Conservation (phyloP, 495 filamentous ascomycete genomes). For the Penicillium flavigenum region DNA sequence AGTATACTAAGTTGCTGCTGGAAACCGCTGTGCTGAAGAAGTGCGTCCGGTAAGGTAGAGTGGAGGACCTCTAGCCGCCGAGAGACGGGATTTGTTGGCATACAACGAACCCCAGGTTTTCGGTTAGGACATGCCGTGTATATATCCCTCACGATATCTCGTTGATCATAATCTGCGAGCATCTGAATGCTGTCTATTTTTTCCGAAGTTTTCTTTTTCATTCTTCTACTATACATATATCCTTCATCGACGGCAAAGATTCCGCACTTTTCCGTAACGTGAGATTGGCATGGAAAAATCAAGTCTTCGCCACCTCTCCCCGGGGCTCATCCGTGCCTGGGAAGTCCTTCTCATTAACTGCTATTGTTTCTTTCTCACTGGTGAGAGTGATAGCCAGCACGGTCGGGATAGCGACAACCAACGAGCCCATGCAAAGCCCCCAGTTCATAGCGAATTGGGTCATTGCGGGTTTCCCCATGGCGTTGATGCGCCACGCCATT, state of each 20-base stretch:
- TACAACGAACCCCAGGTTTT: background rate
- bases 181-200: background rate
- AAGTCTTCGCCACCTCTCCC: conserved; percentile 8
- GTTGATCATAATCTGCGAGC: conserved; percentile 13
- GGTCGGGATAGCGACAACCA: conserved; percentile 69
- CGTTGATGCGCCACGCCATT: conserved; percentile 77
- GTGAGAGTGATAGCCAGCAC: conserved; percentile 47
- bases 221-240: background rate
- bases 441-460: conserved; percentile 57
- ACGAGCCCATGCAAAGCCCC: conserved; percentile 63
- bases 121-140: conserved; percentile 16
- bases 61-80: background rate
- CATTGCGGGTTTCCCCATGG: conserved; percentile 59
- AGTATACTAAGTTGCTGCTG: conserved; percentile 64
- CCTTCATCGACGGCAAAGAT: too few relatives aligned
- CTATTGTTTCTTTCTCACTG: conserved; percentile 12
- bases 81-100: background rate
- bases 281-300: background rate
- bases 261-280: background rate
- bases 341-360: background rate
- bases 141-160: conserved; percentile 19
- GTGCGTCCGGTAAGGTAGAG: conserved; percentile 11
- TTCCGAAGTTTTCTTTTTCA: background rate
- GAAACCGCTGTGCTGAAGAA: conserved; percentile 51
- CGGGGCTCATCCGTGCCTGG: conserved; percentile 6